phyloP scores from a whole-genome alignment of 495 filamentous ascomycete species.

The Lasiosphaeria miniovina region DNA sequence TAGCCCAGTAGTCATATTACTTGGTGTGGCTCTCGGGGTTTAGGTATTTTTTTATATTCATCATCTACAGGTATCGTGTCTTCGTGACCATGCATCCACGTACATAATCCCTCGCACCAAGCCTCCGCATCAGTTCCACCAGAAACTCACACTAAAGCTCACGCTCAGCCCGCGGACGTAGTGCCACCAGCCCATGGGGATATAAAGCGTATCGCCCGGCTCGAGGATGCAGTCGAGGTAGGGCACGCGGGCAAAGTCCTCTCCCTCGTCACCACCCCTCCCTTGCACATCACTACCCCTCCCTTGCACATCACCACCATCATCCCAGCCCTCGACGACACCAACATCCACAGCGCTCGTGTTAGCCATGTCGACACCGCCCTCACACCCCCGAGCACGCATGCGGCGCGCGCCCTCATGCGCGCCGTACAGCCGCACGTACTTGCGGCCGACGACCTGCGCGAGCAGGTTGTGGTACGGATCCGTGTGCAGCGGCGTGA shows the following conservation, averaged over 20 bases:
- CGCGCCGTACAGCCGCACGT: conserved; percentile 81
- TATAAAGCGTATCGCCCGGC: conserved; percentile 83
- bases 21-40: too few species aligned
- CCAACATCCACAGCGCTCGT: conserved; percentile 76
- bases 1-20: too few species aligned
- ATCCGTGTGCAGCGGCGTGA: conserved; percentile 90
- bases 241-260: conserved; percentile 54
- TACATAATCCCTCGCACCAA: too few species aligned
- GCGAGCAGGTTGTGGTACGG: conserved; percentile 90
- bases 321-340: conserved; percentile 53
- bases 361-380: conserved; percentile 88
- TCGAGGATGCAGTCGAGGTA: conserved; percentile 79
- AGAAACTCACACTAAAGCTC: conserved; percentile 96
- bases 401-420: conserved; percentile 49
- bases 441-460: conserved; percentile 89
- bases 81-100: too few species aligned
- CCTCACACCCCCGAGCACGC: conserved; percentile 62
- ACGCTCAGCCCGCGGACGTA: conserved; percentile 83
- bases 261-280: conserved; percentile 47
- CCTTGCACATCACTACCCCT: conserved; percentile 54
- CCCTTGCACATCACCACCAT: conserved; percentile 50
- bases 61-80: too few species aligned
- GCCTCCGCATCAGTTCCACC: conserved; percentile 66
- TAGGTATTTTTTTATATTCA: too few species aligned
- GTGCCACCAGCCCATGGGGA: conserved; percentile 98